Evolutionary conservation across 768 basidiomycete species (phyloP).

Genomic region (Wakefieldia striispora): DNA sequence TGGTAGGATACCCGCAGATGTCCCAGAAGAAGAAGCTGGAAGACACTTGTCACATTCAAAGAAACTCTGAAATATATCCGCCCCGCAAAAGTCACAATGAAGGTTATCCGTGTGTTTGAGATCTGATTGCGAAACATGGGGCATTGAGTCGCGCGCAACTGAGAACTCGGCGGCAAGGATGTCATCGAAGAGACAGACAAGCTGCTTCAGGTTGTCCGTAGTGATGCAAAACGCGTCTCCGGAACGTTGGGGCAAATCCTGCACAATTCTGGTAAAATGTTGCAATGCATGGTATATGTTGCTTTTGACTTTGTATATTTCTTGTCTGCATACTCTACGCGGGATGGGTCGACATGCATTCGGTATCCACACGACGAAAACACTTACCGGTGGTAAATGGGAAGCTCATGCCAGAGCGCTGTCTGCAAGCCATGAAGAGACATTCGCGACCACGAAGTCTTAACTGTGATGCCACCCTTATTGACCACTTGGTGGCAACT

Average conservation of each 20-base stretch:
- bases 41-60: slow-evolving; percentile 64
- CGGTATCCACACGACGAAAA: neutral
- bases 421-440: slow-evolving; percentile 56
- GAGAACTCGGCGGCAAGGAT: slow-evolving; percentile 46
- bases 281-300: slow-evolving; percentile 57
- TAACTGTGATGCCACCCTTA: slow-evolving; percentile 74
- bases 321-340: slow-evolving; percentile 71
- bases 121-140: slow-evolving; percentile 29
- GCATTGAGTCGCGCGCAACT: slow-evolving; percentile 34
- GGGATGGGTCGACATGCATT: neutral
- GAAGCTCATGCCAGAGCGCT: slow-evolving; percentile 71
- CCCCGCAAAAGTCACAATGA: slow-evolving; percentile 76
- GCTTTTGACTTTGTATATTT: slow-evolving; percentile 73
- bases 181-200: slow-evolving; percentile 49
- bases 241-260: slow-evolving; percentile 4
- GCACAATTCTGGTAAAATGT: slow-evolving; percentile 26
- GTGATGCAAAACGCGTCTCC: neutral
- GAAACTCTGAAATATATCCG: slow-evolving; percentile 79
- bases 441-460: slow-evolving; percentile 88
- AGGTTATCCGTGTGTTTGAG: slow-evolving; percentile 29
- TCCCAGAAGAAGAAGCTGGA: slow-evolving; percentile 12
- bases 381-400: slow-evolving; percentile 71
- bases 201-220: slow-evolving; percentile 27
- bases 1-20: slow-evolving; percentile 13
- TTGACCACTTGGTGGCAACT: slow-evolving; percentile 87